Conservation (phyloP, 139 green algal genomes). For the Chlorella sp. region DNA sequence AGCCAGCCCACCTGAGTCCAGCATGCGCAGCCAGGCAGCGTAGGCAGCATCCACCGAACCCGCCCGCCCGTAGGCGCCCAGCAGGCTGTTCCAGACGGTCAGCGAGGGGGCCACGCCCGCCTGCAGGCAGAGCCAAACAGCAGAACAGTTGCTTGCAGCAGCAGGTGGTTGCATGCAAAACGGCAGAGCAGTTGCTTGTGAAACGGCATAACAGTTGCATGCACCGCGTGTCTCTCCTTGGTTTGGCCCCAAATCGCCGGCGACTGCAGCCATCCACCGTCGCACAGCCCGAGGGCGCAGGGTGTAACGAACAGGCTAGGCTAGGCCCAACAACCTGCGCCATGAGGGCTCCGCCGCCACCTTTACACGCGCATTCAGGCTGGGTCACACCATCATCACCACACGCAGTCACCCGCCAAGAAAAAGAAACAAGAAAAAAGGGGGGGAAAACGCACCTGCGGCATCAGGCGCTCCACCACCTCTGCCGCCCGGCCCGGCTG, state of each 20-base stretch:
- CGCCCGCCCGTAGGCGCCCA: slow-evolving; percentile 25
- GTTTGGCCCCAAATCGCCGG: too few species aligned
- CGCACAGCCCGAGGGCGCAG: too few species aligned
- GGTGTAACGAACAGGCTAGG: too few species aligned
- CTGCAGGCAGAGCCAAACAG: background rate
- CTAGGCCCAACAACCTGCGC: too few species aligned
- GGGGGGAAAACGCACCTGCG: slow-evolving; percentile 19
- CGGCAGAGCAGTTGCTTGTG: too few species aligned
- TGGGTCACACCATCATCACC: background rate
- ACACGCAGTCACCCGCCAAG: background rate
- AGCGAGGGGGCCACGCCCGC: slow-evolving; percentile 1
- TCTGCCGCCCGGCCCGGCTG: background rate
- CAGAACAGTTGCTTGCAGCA: background rate
- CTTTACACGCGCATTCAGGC: too few species aligned
- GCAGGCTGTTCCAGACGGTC: slow-evolving; percentile 35
- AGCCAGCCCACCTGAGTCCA: slow-evolving; percentile 2
- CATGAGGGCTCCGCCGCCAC: too few species aligned
- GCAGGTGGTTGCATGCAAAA: too few species aligned
- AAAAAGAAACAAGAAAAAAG: too few species aligned
- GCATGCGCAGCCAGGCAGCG: slow-evolving; percentile 30
- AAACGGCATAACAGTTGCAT: too few species aligned
- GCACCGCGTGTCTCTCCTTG: too few species aligned
- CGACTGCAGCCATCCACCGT: too few species aligned
- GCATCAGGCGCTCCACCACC: slow-evolving; percentile 36
- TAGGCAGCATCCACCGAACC: slow-evolving; percentile 41